phyloP scores from a whole-genome alignment of 306 rosid species.

The Malus sylvestris region DNA sequence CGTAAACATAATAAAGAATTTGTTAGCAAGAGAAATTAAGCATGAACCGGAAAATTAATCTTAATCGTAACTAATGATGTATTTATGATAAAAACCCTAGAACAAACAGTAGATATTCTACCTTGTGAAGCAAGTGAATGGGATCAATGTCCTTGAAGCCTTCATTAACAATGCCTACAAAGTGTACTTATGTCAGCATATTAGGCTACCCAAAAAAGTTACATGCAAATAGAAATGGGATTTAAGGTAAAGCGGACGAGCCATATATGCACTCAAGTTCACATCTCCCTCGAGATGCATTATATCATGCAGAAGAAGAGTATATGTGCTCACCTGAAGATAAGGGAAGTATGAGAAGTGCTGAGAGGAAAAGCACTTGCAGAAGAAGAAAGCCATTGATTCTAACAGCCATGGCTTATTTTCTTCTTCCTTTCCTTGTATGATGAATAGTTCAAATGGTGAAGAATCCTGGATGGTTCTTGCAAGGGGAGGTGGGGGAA shows the following conservation, averaged over 20 bases:
- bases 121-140: conserved; percentile 39
- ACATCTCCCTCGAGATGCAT: no score
- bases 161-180: conserved; percentile 37
- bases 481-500: conserved; percentile 8
- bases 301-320: no score
- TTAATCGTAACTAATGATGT: background rate
- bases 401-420: conserved; percentile 42
- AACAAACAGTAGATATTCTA: conserved; percentile 2
- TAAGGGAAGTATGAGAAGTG: conserved; percentile 34
- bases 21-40: background rate
- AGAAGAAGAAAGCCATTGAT: conserved; percentile 29
- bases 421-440: background rate
- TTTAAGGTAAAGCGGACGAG: background rate
- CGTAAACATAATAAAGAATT: conserved; percentile 11
- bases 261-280: background rate
- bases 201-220: background rate
- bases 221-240: background rate
- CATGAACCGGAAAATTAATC: background rate
- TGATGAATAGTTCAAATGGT: background rate
- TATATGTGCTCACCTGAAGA: conserved; percentile 40
- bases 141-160: conserved; percentile 45
- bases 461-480: conserved; percentile 11
- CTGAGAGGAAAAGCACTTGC: conserved; percentile 26
- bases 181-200: background rate
- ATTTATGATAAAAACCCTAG: background rate